Base-by-base conservation (phyloP, 1,139 yeast species). In the Hansenula anomala region DNA sequence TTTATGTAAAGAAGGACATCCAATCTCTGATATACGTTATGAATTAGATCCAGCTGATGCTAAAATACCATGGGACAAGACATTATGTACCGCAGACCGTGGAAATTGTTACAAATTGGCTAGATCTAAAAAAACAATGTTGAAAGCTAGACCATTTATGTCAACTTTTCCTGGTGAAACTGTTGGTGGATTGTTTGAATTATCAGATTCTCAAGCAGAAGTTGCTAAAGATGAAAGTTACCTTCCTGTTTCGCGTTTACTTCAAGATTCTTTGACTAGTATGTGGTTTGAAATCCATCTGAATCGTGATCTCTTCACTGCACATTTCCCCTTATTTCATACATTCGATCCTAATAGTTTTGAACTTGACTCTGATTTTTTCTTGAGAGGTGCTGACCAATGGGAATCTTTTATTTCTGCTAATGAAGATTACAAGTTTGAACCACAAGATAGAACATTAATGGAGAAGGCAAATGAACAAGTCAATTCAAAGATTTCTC, bases 151-250 rank as follows among this genome's bases (percentile, higher is more conserved):
- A n/a, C n/a, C n/a, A n/a, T n/a, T n/a, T n/a, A 46, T 74, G 15
- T 64, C 73, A 3, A 58, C 78, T 24, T 80, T 67, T 49, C 86
- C 89, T 0, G 65, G 69, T 33, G 69, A 80, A 0, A 67, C 73
- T 51, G 73, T 83, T 2, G 92, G 90, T 3, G 89, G 80, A 0
- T 47, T 82, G 10, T 83, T 69, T 55, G 42, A 42, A 25, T 26
- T 39, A 1, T 24, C 4, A 12, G 9, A 12, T 15, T n/a, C n/a
- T n/a, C 14, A 15, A 14, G 35, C 29, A 6, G 31, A 34, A 23
- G 40, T 34, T n/a, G 33, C 37, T 2, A 27, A 33, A 17, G 46
- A 41, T 33, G 40, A 29, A 19, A 34, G 27, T 25, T 44, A 32
- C 24, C 15, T 39, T 6, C 49, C 49, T 12, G 29, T 45, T 6